Conservation (phyloP, 139 green algal genomes). For the Chlamydomonas schloesseri region DNA sequence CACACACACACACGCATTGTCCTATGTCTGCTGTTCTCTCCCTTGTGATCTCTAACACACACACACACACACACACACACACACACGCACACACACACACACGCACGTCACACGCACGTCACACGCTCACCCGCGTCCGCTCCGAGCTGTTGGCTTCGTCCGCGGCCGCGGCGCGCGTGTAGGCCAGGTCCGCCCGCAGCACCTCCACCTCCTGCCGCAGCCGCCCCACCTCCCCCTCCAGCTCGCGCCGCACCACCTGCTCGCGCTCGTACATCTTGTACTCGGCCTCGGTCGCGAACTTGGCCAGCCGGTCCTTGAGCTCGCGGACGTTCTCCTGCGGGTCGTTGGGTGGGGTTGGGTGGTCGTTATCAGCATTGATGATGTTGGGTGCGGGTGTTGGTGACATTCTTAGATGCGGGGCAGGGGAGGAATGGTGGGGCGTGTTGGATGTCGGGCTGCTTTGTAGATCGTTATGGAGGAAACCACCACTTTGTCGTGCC, state of each 20-base stretch:
- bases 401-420: no score
- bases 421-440: no score
- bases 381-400: neutral
- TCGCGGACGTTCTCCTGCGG: conserved; percentile 35
- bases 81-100: no score
- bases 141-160: conserved; percentile 1
- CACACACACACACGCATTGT: no score
- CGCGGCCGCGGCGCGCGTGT: neutral
- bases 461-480: no score
- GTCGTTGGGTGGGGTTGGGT: neutral
- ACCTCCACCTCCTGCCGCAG: conserved; percentile 23
- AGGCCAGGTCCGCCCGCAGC: conserved; percentile 20
- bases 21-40: no score
- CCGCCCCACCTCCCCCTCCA: conserved; percentile 30
- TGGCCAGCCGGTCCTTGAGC: conserved; percentile 52
- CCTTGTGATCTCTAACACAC: no score
- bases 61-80: no score
- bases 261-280: conserved; percentile 60
- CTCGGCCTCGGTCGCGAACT: conserved; percentile 46
- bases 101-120: no score
- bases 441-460: no score
- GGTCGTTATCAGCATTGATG: neutral
- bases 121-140: conserved; percentile 1
- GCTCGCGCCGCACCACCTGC: conserved; percentile 38
- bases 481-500: no score